phyloP scores from a whole-genome alignment of 192 early-diverging fungal species.

The Rhizophlyctis rosea region DNA sequence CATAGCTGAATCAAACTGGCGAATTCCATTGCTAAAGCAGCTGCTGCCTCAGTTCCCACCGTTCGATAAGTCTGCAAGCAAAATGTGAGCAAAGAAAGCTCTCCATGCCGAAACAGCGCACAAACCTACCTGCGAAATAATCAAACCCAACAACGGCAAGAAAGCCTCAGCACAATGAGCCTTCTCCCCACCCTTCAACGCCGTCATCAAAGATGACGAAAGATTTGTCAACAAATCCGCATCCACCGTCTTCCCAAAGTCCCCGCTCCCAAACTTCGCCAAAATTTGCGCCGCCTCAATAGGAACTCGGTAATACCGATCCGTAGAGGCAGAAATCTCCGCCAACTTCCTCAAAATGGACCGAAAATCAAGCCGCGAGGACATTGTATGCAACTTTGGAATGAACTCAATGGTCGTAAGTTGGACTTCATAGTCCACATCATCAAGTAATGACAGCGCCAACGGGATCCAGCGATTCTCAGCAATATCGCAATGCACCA shows the following conservation, averaged over 20 bases:
- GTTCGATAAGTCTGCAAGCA: constrained; percentile 4
- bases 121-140: constrained; percentile 45
- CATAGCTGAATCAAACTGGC: constrained; percentile 42
- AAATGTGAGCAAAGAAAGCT: constrained; percentile 31
- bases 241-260: constrained; percentile 4
- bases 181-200: constrained; percentile 38
- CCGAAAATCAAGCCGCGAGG: too few species aligned
- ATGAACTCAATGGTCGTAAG: constrained; percentile 49
- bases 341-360: constrained; percentile 1
- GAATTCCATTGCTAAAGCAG: constrained; percentile 1
- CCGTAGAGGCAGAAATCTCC: neutral
- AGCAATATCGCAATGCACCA: neutral
- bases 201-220: constrained; percentile 34
- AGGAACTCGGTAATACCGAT: constrained; percentile 15
- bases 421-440: constrained; percentile 67
- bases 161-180: constrained; percentile 54
- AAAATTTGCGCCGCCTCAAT: constrained; percentile 41
- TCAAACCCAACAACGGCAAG: constrained; percentile 53
- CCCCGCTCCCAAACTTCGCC: constrained; percentile 23
- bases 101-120: constrained; percentile 8
- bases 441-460: constrained; percentile 40
- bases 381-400: too few species aligned
- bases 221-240: constrained; percentile 37
- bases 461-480: neutral
- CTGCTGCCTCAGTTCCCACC: constrained; percentile 22